Base-by-base conservation (phyloP, 129 eudicot species). In the Rutidosis leptorrhynchoides region DNA sequence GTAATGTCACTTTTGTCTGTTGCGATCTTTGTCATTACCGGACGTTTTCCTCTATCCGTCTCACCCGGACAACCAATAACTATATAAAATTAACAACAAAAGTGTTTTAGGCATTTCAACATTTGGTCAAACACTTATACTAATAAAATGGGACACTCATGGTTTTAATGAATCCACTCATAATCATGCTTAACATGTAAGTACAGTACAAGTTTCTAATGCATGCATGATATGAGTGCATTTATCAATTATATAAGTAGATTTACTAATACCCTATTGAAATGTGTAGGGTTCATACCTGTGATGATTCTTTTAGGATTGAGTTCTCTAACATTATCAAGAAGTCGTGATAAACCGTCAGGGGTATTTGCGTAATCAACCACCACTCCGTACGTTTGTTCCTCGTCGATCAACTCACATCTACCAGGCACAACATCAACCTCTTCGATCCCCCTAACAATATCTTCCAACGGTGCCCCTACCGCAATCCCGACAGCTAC, bases 361-460 rank as follows among this genome's bases (percentile, higher is more conserved):
- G 99, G 99, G 66, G 96, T 93, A 80, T 77, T 79, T 20, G 99
- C 99, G 74, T 89, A 75, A 71, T 93, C 96, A 29, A 93, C 99
- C 62, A 93, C 82, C 65, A 93, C 99, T 51, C 99, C 99, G 78
- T 84, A 93, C 26, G 99, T 87, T 74, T 93, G 99, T 77, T 89
- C 99, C 76, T 93, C 96, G 40, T 93, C 99, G 29, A 93, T 93
- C 79, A 93, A 84, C 86, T 93, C 99, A 58, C 95, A 93, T 75
- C 99, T 78, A 24, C 99, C 99, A 0, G 99, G 99, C 37, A 93
- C 96, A 3, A 85, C 88, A 82, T 93, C 99, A 75, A 93, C 96
- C 85, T 93, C 99, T 75, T 93, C 99, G 42, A 93, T 86, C 68
- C 99, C 99, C 80, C 96, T 84, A 58, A 93, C 99, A 28, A 93